phyloP scores from a whole-genome alignment of 805 yeast genomes.

The Deakozyma indianensis region DNA sequence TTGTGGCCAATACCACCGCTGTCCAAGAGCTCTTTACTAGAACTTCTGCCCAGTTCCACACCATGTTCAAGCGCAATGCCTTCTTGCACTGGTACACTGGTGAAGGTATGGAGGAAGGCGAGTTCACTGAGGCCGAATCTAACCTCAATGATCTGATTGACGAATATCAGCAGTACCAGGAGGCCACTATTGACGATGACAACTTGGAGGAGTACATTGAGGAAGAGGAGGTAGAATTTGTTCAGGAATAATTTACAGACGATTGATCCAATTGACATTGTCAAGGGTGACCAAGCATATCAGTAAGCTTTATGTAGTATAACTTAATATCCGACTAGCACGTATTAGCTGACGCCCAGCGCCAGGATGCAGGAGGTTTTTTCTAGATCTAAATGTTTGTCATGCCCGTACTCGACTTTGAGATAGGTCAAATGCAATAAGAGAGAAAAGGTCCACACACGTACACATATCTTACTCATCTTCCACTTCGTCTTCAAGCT shows the following conservation, averaged over 20 bases:
- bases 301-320: too few species aligned
- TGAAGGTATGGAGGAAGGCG: conserved; percentile 95
- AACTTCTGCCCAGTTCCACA: conserved; percentile 80
- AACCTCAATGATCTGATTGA: conserved; percentile 82
- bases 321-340: too few species aligned
- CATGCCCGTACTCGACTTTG: too few species aligned
- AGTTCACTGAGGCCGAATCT: conserved; percentile 88
- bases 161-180: conserved; percentile 92
- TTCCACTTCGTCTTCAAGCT: conserved; percentile 44
- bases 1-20: conserved; percentile 87
- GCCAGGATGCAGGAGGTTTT: too few species aligned
- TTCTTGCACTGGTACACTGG: conserved; percentile 93
- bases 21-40: conserved; percentile 87
- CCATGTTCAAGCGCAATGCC: conserved; percentile 89
- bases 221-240: conserved; percentile 10
- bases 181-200: conserved; percentile 66
- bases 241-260: too few species aligned
- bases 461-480: conserved; percentile 22
- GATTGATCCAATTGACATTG: too few species aligned
- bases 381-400: too few species aligned
- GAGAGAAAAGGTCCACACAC: too few species aligned
- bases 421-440: too few species aligned
- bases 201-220: conserved; percentile 52
- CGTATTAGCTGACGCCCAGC: too few species aligned
- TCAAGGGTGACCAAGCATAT: too few species aligned